Evolutionary conservation across 2,329 filamentous ascomycete genomes (phyloP).

Genomic region (Epichloe coenophiala): DNA sequence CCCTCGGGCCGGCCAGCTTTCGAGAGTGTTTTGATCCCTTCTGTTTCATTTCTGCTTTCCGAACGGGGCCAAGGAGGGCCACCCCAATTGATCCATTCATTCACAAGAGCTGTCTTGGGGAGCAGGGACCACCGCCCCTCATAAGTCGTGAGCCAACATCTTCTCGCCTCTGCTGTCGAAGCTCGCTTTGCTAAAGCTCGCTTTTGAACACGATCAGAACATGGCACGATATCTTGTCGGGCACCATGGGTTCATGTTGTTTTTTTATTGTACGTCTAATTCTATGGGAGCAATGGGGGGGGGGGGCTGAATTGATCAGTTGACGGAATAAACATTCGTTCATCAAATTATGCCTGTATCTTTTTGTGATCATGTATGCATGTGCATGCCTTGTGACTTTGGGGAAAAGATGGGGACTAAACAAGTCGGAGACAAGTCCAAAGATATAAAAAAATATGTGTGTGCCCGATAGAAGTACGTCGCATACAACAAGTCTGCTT

Average conservation of each 20-base stretch:
- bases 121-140: not conserved
- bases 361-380: not conserved
- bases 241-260: slow-evolving; percentile 2
- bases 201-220: not conserved
- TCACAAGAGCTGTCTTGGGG: too few species aligned
- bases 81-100: too few species aligned
- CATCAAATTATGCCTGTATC: not conserved
- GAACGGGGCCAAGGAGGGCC: too few species aligned
- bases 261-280: slow-evolving; percentile 14
- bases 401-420: too few species aligned
- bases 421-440: not conserved
- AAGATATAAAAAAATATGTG: not conserved
- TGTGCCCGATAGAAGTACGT: not conserved
- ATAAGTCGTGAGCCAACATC: too few species aligned
- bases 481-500: not conserved
- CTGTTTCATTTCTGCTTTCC: too few species aligned
- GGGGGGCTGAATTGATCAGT: slow-evolving; percentile 4
- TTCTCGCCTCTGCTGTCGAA: not conserved
- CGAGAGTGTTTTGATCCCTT: not conserved
- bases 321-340: slow-evolving; percentile 8
- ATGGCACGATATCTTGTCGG: not conserved
- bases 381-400: not conserved
- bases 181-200: not conserved
- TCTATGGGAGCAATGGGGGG: slow-evolving; percentile 8
- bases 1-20: not conserved